Base-by-base conservation (phyloP, 345 rosid species). In the Pelargonium nanum region DNA sequence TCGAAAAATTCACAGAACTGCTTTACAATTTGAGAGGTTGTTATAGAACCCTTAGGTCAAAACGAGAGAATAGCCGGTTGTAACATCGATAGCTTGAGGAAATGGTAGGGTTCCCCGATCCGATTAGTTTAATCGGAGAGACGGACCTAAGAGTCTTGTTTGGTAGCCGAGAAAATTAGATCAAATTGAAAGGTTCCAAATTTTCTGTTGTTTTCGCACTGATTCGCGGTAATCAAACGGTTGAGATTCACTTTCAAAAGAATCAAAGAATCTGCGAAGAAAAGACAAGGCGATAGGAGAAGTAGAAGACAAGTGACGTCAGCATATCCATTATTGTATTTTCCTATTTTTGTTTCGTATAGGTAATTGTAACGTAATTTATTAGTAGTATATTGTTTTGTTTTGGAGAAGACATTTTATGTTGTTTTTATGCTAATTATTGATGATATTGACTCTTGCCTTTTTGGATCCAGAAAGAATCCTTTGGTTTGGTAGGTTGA, bases 11-110 rank as follows among this genome's bases (percentile, higher is more conserved):
- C 13, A 21, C 12, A 10, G 28, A 53, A 57, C 23, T 19, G 53
- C 53, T 61, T 67, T 63, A 63, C 61, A 70, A 23, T 62, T 5
- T 70, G 21, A 53, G 56, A 25, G 61, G 28, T 45, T 55, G 56
- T 45, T 64, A 40, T 25, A 60, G 23, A 52, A 62, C 64, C 70
- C 73, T 60, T 34, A 72, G 66, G 79, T 70, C 76, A 77, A 82
- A 45, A 56, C 12, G 5, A 21, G 62, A 19, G 58, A 55, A 17
- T 40, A 28, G 80, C 82, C 75, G 78, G 84, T 80, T 24, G 57
- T 77, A 56, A 40, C 63, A 62, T 19, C 26, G 69, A 34, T 26
- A 20, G 40, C 66, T 59, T 58, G 20, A 63, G 24, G 72, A 75
- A 76, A 71, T 1, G 53, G 8, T 48, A 65, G 53, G 53, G 56